A percentile compares a stretch with the other conserved stretches of the same genome.
These are phyloP conservation scores for Leccinum truebloodii DNA, from an alignment of 768 basidiomycete genomes.

Conservation along the genomic window DNA sequence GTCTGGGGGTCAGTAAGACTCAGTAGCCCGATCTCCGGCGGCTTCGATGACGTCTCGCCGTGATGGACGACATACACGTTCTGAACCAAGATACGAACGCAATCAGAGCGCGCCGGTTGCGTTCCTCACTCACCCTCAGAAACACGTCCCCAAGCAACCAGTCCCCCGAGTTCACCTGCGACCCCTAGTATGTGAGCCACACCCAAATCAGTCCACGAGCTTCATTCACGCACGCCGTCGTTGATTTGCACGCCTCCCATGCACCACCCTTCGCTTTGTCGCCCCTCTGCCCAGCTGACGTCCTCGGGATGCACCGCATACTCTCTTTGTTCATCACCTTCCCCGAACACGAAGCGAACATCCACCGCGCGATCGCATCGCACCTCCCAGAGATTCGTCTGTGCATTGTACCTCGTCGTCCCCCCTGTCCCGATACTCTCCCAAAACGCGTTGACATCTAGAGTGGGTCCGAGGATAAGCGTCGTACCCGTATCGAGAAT, in stretches of 20 bases:
- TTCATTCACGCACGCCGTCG: slow-evolving; percentile 40
- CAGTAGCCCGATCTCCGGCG: slow-evolving; percentile 48
- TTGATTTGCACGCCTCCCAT: slow-evolving; percentile 57
- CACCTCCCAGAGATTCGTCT: slow-evolving; percentile 47
- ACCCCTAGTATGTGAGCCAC: slow-evolving; percentile 5
- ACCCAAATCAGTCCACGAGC: neutral
- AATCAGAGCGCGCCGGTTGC: neutral
- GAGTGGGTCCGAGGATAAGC: slow-evolving; percentile 52
- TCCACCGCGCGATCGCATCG: slow-evolving; percentile 49
- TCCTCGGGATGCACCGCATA: slow-evolving; percentile 54
- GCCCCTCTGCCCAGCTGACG: slow-evolving; percentile 49
- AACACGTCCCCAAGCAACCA: slow-evolving; percentile 65
- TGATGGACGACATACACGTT: slow-evolving; percentile 58
- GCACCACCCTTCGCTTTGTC: slow-evolving; percentile 48
- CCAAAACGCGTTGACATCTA: slow-evolving; percentile 57
- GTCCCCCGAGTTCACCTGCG: slow-evolving; percentile 53
- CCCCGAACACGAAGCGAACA: slow-evolving; percentile 47
- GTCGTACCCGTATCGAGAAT: slow-evolving; percentile 68
- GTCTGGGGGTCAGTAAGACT: slow-evolving; percentile 41
- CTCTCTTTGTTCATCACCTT: slow-evolving; percentile 33
- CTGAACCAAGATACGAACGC: slow-evolving; percentile 29
- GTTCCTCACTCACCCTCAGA: slow-evolving; percentile 42
- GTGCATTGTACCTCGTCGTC: slow-evolving; percentile 37
- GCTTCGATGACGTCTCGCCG: slow-evolving; percentile 37
- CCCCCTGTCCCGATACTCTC: slow-evolving; percentile 43